These are phyloP conservation scores for Barnettozyma californica DNA, from an alignment of 805 yeast genomes.

Conservation along the genomic window DNA sequence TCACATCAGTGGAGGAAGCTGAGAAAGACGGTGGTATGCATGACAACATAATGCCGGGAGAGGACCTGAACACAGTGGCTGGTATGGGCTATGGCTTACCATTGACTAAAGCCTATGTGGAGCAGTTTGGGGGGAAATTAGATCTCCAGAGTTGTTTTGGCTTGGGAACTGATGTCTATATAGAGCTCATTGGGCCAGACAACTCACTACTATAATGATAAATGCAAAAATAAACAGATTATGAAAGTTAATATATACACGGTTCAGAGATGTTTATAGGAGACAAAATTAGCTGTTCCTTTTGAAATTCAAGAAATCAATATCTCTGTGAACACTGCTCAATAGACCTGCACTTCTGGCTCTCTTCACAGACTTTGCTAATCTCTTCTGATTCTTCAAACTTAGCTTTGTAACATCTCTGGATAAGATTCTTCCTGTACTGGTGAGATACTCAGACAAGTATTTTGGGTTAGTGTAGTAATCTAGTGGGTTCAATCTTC, in stretches of 20 bases:
- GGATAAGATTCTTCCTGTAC: constrained; percentile 74
- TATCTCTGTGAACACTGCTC: constrained; percentile 66
- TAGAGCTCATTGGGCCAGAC: constrained; percentile 36
- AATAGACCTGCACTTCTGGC: constrained; percentile 77
- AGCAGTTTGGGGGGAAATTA: constrained; percentile 65
- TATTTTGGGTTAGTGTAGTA: constrained; percentile 68
- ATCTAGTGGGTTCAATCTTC: constrained; percentile 61
- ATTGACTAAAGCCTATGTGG: constrained; percentile 67
- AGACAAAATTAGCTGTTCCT: not conserved
- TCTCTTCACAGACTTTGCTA: constrained; percentile 74
- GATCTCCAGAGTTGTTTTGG: constrained; percentile 69
- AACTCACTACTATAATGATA: constrained; percentile 11
- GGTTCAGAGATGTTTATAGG: not conserved
- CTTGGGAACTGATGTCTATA: constrained; percentile 74
- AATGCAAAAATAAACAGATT: not conserved
- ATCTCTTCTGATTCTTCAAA: constrained; percentile 16
- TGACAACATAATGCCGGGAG: constrained; percentile 64
- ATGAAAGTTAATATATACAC: not conserved
- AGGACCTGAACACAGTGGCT: constrained; percentile 65
- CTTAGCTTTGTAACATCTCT: constrained; percentile 39
- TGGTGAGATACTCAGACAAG: constrained; percentile 57
- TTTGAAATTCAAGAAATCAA: constrained; percentile 19
- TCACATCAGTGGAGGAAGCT: constrained; percentile 63
- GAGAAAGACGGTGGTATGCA: constrained; percentile 46
- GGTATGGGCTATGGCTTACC: constrained; percentile 98